Base-by-base conservation (phyloP, 208 protist genomes). In the Acanthamoeba lenticulata region DNA sequence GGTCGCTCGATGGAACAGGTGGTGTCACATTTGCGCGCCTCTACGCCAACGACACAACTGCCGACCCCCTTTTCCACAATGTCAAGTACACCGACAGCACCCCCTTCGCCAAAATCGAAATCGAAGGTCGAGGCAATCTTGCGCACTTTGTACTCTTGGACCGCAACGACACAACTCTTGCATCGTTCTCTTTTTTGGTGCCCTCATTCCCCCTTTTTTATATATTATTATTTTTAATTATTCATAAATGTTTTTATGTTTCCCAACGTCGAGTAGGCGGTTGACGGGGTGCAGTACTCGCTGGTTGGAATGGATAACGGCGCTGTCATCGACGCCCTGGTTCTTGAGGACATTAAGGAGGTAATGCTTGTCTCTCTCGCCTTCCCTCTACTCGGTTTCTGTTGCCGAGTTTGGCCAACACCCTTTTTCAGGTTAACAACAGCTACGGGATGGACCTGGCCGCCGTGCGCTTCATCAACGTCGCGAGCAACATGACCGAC, bases 401-500 rank as follows among this genome's bases (percentile, higher is more conserved):
- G 9, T 52, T 5, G 5, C 5, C 45, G 15, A 49, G 15, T 19
- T 49, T 5, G 9, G 15, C 45, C 5, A 5, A 49, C 45, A 15
- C 45, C 9, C 45, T 49, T 6, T 19, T 74, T 21, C 65, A 74
- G 65, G n/a, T 74, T 15, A 40, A 74, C 65, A 7, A 74, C 36
- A 74, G 65, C 65, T 74, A 74, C 19, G 65, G 65, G 11, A 74
- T 74, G 65, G 65, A 74, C 36, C 65, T 74, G 11, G 65, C 65
- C 0, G 65, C 65, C 11, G 65, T 74, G 65, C 65, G 65, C 29
- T 74, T 74, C 65, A 21, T 74, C 65, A 74, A 74, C 36, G 65
- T 74, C 4, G 65, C 65, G 7, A 69, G 21, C 65, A 74, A 74
- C 65, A 42, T 74, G 15, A 74, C 65, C 32, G 65, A 74, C 65